phyloP scores from a whole-genome alignment of 2,329 filamentous ascomycete species.

The Raffaelea arxii region DNA sequence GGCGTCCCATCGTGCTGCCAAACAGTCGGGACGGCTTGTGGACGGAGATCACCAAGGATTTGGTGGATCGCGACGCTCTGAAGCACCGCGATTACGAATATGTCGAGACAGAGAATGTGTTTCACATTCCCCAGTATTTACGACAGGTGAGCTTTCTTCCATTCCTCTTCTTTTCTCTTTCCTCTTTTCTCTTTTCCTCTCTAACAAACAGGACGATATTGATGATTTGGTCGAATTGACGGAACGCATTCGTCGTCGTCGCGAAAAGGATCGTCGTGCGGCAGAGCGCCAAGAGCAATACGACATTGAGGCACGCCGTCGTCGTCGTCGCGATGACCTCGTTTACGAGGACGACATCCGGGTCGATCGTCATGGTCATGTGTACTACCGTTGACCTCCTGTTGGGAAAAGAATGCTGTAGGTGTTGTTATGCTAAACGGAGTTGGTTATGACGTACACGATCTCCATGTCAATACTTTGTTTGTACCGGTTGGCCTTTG shows the following conservation, averaged over 20 bases:
- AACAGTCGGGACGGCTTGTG: conserved; percentile 61
- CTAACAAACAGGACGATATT: conserved; percentile 64
- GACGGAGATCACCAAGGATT: conserved; percentile 94
- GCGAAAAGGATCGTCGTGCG: conserved; percentile 43
- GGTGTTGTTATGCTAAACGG: neutral
- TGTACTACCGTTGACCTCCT: conserved; percentile 17
- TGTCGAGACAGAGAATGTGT: conserved; percentile 82
- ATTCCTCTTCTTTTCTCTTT: neutral
- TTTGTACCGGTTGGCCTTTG: neutral
- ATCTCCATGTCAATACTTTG: too few species aligned
- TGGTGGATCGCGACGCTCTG: conserved; percentile 80
- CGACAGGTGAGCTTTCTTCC: conserved; percentile 58
- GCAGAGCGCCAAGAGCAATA: conserved; percentile 6
- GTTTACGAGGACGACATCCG: conserved; percentile 60
- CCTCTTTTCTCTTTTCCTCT: neutral
- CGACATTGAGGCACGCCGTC: conserved; percentile 35
- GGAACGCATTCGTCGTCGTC: conserved; percentile 63
- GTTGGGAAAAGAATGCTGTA: neutral
- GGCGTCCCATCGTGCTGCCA: conserved; percentile 29
- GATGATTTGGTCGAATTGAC: conserved; percentile 73
- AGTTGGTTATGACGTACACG: too few species aligned
- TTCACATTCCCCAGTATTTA: conserved; percentile 88
- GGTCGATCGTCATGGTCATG: conserved; percentile 38
- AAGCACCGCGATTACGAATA: conserved; percentile 77
- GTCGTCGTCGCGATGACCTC: conserved; percentile 42